Conservation (phyloP, 352 stramenopile genomes). For the Pythium myriotylum region DNA sequence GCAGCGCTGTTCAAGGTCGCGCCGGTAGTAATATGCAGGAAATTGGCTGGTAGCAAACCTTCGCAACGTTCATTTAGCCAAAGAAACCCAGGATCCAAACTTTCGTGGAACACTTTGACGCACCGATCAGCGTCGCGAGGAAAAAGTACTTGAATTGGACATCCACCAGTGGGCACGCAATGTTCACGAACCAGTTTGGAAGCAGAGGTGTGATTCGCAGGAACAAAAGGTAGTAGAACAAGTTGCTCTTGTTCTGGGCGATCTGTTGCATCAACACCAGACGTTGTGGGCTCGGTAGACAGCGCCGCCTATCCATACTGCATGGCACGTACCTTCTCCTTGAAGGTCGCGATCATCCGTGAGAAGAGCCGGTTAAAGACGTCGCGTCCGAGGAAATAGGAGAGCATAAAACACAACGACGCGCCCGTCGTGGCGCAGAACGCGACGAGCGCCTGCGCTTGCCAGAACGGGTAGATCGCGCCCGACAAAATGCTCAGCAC, state of each 20-base stretch:
- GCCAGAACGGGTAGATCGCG: slow-evolving; percentile 84
- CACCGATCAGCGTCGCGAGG: slow-evolving; percentile 77
- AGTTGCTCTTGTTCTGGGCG: slow-evolving; percentile 75
- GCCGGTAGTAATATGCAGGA: slow-evolving; percentile 84
- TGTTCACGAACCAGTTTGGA: slow-evolving; percentile 92
- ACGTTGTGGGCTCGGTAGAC: neutral
- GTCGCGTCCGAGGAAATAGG: slow-evolving; percentile 78
- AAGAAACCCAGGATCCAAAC: neutral
- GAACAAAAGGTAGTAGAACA: slow-evolving; percentile 92
- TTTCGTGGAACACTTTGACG: neutral
- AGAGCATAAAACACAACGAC: slow-evolving; percentile 85
- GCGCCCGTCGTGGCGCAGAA: slow-evolving; percentile 83
- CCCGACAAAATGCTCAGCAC: slow-evolving; percentile 86
- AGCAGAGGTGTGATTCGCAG: slow-evolving; percentile 85
- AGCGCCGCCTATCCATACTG: neutral
- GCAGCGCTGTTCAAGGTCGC: slow-evolving; percentile 78
- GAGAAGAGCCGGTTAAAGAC: slow-evolving; percentile 72
- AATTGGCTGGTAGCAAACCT: slow-evolving; percentile 81
- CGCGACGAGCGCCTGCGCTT: slow-evolving; percentile 80
- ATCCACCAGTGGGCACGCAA: slow-evolving; percentile 81
- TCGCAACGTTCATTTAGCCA: neutral
- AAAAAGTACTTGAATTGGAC: slow-evolving; percentile 88
- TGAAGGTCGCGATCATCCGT: slow-evolving; percentile 79
- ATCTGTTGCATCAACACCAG: slow-evolving; percentile 43
- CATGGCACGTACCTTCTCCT: slow-evolving; percentile 51